Base-by-base conservation (phyloP, 2,329 filamentous ascomycete genomes). In the Aspergillus sp. region DNA sequence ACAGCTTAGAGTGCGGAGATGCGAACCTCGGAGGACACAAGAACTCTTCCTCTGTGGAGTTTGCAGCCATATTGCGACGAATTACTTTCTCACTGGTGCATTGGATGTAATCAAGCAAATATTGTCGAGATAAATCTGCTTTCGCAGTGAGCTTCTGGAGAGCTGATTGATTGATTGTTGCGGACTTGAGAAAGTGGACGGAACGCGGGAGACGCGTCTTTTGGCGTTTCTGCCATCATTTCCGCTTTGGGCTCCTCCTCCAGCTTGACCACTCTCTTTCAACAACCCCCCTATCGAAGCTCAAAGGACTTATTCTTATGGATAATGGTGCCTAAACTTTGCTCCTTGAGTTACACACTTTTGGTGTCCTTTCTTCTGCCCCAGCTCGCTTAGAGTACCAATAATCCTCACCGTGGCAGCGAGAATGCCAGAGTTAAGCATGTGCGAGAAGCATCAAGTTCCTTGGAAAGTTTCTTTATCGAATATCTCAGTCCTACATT, bases 1-100 rank as follows among this genome's bases (percentile, higher is more conserved):
- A 24, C n/a, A 21, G 19, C 27, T 31, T 15, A 23, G 21, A 24
- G 44, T 57, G 47, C 41, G 48, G 27, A 48, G 21, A 17, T 35
- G 49, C 70, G 45, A 56, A 73, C 70, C 60, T 67, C 56, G 70
- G 70, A 44, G 70, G 60, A 33, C 66, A 59, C 44, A 73, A 61
- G 53, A 73, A 72, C 51, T 64, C 55, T 31, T 60, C 49, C 45
- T 65, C 62, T 55, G 64, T 14, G 14, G 55, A 47, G 39, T 59
- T 53, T 27, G 47, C 50, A 6, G 62, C 45, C 66, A 68, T 68
- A 19, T 40, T 65, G 47, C 41, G 9, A 31, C 21, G 23, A 35
- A 23, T 19, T 23, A 48, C 5, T 37, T 37, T 27, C 14, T n/a
- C 41, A 24, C 17, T 6, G 14, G n/a, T n/a, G 6, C 27, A n/a